Evolutionary conservation across 768 basidiomycete species (phyloP), one percentile per base, ranked within the genome.

Genomic region (Porpolomopsis calyptriformis): DNA sequence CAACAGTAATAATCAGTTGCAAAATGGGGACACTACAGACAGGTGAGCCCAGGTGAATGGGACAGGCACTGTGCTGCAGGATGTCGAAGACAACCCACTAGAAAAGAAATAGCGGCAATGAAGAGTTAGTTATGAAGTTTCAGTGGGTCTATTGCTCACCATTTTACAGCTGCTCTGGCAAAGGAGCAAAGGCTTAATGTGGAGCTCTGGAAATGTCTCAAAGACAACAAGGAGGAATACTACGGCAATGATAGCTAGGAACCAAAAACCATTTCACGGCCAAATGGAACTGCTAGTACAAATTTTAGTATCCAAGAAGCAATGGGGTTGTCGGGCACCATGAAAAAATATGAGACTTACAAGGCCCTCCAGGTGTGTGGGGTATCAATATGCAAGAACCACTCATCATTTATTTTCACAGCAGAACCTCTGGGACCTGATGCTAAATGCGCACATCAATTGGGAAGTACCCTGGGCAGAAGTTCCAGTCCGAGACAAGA

Each of bases 201-300:
- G 23, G 43, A 48, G 18, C 23, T 41, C 12, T 24, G 25, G 23
- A 41, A 41, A 16, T 24, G 26, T 12, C 18, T 41, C 23, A 24
- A 41, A 8, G 18, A 8, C 22, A 19, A n/a, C 12, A 20, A 7
- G 9, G 22, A 5, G 7, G 40, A 24, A 14, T 10, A 14, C n/a
- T n/a, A n/a, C n/a, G n/a, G n/a, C 26, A 5, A 12, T 4, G 34
- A 52, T 8, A 22, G 14, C 24, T 16, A 40, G 24, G 26, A 40
- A 18, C 27, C 40, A 11, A 19, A 35, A 16, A 24, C 16, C 6
- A 34, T 53, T 25, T 31, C 39, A 19, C 43, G 42, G 19, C 51
- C 53, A n/a, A 38, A 38, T 11, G 52, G 52, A 2, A 45, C 49
- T 24, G 52, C 53, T 3, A 51, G 53, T 16, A 35, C 40, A 3